Evolutionary conservation across 176 grass and related monocot species (phyloP), one percentile per base, ranked within the genome.

Genomic region (Aegilops speltoides): DNA sequence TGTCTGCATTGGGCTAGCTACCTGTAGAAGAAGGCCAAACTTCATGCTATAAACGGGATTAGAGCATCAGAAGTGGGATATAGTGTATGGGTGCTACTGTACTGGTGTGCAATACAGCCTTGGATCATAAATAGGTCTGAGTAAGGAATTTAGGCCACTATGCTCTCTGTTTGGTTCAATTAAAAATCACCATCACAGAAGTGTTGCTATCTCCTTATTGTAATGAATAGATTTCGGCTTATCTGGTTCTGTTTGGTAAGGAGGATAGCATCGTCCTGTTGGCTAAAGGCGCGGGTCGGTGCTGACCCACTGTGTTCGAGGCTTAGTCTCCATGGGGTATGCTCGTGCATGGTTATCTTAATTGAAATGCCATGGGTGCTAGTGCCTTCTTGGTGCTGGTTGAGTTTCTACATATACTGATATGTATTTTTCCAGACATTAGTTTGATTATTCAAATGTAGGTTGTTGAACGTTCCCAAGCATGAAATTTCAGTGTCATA

Each of bases 61-160:
- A 72, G 22, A 41, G 34, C 68, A 72, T 41, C 38, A 36, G 22
- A 72, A 72, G 68, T 36, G n/a, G 34, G 34, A 23, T 41, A 24
- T 72, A 41, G 20, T 24, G 68, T 72, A 72, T 41, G 36, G 20
- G 20, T 41, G 68, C 36, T 40, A 72, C 68, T n/a, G 36, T 41
- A 72, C 36, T 23, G 10, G 34, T 72, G 34, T 25, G 7, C 24
- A 75, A 16, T 15, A 29, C 15, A 75, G 20, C 61, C 37, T 16
- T 82, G 65, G 17, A 56, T 76, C 62, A 13, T 65, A 82, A 66
- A 40, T 73, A 82, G 6, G 43, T n/a, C 80, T 64, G 54, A 80
- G 62, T 87, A 80, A 24, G 67, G 38, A 81, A 87, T 65, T 22
- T 43, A 38, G 29, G 70, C 31, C 78, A 87, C 45, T 45, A 22